Evolutionary conservation across 31 red algal genomes (phyloP), one percentile per base, ranked within the genome.

Genomic region (Endocladia muricata): DNA sequence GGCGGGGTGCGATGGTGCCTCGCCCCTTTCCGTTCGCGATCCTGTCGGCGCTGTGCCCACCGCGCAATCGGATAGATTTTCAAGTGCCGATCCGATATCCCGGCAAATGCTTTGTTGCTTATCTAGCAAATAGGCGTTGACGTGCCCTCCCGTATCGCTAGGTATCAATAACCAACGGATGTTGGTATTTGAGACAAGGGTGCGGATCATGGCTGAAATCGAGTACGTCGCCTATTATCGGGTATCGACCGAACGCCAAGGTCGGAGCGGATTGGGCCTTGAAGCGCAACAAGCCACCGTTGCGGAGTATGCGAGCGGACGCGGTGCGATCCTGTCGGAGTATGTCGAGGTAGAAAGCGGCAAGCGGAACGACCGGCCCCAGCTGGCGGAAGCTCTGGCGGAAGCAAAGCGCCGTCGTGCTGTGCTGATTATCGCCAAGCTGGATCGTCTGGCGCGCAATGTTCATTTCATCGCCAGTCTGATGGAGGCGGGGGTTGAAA

Each of bases 381-480:
- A 52, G n/a, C 47, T 52, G 47, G n/a, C 47, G n/a, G 47, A 11
- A 52, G 47, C 47, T 15, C n/a, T 52, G 47, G 13, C 13, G 47
- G 13, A 52, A n/a, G 13, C 13, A 15, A 52, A 52, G n/a, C 11
- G n/a, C 13, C 11, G 13, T 52, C 13, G 47, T n/a, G 47, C 47
- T 13, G n/a, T n/a, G 47, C n/a, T 52, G 47, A 52, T 52, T 52
- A 52, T 52, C 47, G 47, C 47, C 13, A 52, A 52, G n/a, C n/a
- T 52, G 47, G 47, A 52, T 52, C 47, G 47, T 52, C n/a, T 52
- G 47, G 47, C 47, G 47, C 47, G 47, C n/a, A 52, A 52, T n/a
- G 47, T 52, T 13, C 47, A 52, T 52, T 52, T 52, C n/a, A n/a
- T 52, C 47, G 13, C 47, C n/a, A n/a, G 47, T 52, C n/a, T 52